phyloP scores from a whole-genome alignment of 805 yeast species.

The Kazachstania psychrophila region DNA sequence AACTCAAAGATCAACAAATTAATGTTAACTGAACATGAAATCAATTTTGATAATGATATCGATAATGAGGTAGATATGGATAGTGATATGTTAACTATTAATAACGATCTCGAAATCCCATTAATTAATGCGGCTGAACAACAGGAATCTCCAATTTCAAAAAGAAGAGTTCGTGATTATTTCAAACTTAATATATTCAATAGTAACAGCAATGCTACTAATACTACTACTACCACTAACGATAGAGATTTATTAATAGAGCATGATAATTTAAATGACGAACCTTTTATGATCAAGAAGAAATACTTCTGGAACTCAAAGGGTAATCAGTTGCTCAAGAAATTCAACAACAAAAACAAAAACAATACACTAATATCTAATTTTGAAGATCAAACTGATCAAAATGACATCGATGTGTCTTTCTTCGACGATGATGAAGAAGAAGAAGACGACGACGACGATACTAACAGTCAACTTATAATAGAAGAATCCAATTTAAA shows the following conservation, averaged over 20 bases:
- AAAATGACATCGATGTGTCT: neutral
- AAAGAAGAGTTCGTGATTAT: constrained; percentile 20
- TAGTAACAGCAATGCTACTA: constrained; percentile 5
- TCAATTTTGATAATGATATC: constrained; percentile 3
- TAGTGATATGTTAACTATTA: neutral
- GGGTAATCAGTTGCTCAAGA: constrained; percentile 9
- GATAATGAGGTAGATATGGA: neutral
- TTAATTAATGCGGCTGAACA: neutral
- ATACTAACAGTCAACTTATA: constrained; percentile 2
- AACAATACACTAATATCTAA: too few relatives aligned
- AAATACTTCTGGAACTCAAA: constrained; percentile 24
- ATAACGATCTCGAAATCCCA: neutral
- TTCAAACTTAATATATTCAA: constrained; percentile 24
- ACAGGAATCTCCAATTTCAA: neutral
- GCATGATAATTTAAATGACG: constrained; percentile 3
- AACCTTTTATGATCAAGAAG: constrained; percentile 16
- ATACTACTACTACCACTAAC: neutral
- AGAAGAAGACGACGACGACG: neutral
- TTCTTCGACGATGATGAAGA: constrained; percentile 6
- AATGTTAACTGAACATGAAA: constrained; percentile 3
- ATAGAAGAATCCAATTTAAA: constrained; percentile 11
- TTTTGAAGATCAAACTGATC: constrained; percentile 2
- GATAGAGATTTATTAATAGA: neutral
- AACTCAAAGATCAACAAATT: too few relatives aligned
- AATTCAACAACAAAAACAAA: neutral